A percentile compares a stretch with the other conserved stretches of the same genome.
Conservation (phyloP, 2,329 filamentous ascomycete genomes). For the Diaporthe sp. region DNA sequence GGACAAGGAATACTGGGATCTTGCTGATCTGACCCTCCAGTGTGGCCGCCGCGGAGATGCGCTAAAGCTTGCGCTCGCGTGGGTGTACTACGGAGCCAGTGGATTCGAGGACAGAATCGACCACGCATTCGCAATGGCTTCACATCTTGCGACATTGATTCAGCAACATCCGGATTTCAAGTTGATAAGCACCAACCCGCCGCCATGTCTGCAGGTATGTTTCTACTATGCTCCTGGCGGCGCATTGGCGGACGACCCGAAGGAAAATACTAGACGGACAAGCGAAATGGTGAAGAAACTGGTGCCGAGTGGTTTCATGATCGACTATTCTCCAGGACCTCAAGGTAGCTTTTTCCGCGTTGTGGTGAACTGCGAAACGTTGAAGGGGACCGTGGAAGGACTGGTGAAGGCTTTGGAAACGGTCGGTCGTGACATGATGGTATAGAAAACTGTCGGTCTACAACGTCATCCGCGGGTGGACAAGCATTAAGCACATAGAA, state of each 20-base stretch:
- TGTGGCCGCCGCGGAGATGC: slow-evolving; percentile 89
- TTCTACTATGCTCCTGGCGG: slow-evolving; percentile 84
- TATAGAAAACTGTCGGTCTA: background rate
- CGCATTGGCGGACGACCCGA: slow-evolving; percentile 54
- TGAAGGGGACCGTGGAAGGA: slow-evolving; percentile 64
- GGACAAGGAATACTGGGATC: slow-evolving; percentile 78
- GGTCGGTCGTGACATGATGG: background rate
- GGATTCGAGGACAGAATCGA: slow-evolving; percentile 81
- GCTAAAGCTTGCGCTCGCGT: slow-evolving; percentile 88
- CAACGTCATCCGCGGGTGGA: background rate
- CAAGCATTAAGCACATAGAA: background rate
- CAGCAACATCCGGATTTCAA: slow-evolving; percentile 70
- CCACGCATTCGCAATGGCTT: slow-evolving; percentile 78
- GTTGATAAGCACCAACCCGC: slow-evolving; percentile 80
- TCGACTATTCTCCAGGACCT: slow-evolving; percentile 70
- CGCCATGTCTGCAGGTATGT: slow-evolving; percentile 93
- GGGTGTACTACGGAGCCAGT: slow-evolving; percentile 86
- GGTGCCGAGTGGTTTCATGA: slow-evolving; percentile 68
- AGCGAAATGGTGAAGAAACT: slow-evolving; percentile 62
- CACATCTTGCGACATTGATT: slow-evolving; percentile 74
- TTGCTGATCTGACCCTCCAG: slow-evolving; percentile 92
- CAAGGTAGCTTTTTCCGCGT: slow-evolving; percentile 69
- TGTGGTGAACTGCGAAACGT: slow-evolving; percentile 69
- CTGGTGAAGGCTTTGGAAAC: slow-evolving; percentile 57
- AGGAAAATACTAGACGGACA: slow-evolving; percentile 64